Percentiles rank a stretch among this genome's conserved stretches.
Evolutionary conservation across 2,329 filamentous ascomycete genomes (phyloP).

Genomic region (Rhynchosporium agropyri): DNA sequence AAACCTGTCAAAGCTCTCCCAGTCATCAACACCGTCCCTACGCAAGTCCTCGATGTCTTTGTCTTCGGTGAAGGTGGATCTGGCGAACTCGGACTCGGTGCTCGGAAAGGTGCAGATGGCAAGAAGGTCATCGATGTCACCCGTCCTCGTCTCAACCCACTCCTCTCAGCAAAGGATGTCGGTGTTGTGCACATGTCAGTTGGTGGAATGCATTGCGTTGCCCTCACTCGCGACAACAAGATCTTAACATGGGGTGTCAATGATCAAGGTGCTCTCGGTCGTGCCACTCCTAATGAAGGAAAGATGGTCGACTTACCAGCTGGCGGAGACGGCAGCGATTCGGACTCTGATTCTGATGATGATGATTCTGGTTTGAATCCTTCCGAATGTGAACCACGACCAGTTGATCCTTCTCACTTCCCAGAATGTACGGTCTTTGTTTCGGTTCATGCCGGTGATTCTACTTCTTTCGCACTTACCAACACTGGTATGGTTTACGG

Average conservation of each 20-base stretch:
- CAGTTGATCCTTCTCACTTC: slow-evolving; percentile 61
- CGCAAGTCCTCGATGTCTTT: slow-evolving; percentile 68
- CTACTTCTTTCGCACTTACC: slow-evolving; percentile 74
- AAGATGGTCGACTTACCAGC: slow-evolving; percentile 55
- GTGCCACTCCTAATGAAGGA: slow-evolving; percentile 71
- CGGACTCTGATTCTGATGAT: slow-evolving; percentile 45
- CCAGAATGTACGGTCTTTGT: slow-evolving; percentile 63
- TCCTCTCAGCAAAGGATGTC: slow-evolving; percentile 57
- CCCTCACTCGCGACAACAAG: slow-evolving; percentile 77
- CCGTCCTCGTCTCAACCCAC: slow-evolving; percentile 69
- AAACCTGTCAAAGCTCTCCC: slow-evolving; percentile 42
- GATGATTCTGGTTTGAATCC: slow-evolving; percentile 65
- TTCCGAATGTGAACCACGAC: slow-evolving; percentile 67
- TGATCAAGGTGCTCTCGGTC: slow-evolving; percentile 78
- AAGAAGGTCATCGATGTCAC: slow-evolving; percentile 71
- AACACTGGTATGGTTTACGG: slow-evolving; percentile 76
- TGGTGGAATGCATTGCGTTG: slow-evolving; percentile 81
- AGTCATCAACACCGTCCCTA: slow-evolving; percentile 66
- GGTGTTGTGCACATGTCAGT: slow-evolving; percentile 75
- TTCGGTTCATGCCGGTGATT: slow-evolving; percentile 73
- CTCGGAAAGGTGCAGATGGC: slow-evolving; percentile 56
- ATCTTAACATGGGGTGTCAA: slow-evolving; percentile 89
- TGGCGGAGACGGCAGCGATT: slow-evolving; percentile 52
- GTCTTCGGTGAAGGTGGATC: slow-evolving; percentile 79
- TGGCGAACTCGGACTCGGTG: slow-evolving; percentile 82